Base-by-base conservation (phyloP, 2,329 filamentous ascomycete species). In the Fusarium sp. region DNA sequence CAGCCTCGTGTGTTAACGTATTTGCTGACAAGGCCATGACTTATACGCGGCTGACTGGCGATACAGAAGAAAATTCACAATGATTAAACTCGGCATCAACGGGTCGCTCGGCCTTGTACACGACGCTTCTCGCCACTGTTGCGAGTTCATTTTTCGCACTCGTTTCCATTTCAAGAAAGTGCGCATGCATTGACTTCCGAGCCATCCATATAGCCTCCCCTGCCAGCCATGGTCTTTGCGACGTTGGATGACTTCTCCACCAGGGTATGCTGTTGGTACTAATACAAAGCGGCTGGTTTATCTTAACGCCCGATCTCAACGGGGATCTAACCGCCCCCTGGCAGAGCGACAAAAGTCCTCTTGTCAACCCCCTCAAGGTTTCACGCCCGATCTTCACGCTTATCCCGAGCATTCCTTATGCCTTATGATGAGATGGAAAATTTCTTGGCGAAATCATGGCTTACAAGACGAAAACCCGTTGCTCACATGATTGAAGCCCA, bases 21-120 rank as follows among this genome's bases (percentile, higher is more conserved):
- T 51, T 60, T 68, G 58, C 67, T 71, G 67, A 68, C 68, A 55
- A 68, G 68, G 45, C 41, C 64, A 51, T 56, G 63, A 64, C 58
- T 71, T 71, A 54, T 45, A 63, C 53, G 51, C 46, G 51, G 37
- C 63, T 49, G 55, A 66, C 48, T 49, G 59, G 23, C 30, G 56
- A 54, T 30, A 53, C 30, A 21, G 27, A 55, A 55, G 7, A 34
- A 45, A 4, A 25, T 8, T 7, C 3, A 42, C 3, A 16, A 16
- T 40, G 18, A 40, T 53, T 37, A 21, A 57, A 21, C 25, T 55
- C 64, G 45, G 50, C 47, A 37, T 48, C 53, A 71, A 57, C 23
- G 37, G 59, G 54, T 50, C 55, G 63, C 47, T 71, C 67, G 63
- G 67, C 51, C 54, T 57, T 47, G 67, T 55, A 49, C 45, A 54